Base-by-base conservation (phyloP, 805 yeast genomes). In the Starmerella stigmatis region DNA sequence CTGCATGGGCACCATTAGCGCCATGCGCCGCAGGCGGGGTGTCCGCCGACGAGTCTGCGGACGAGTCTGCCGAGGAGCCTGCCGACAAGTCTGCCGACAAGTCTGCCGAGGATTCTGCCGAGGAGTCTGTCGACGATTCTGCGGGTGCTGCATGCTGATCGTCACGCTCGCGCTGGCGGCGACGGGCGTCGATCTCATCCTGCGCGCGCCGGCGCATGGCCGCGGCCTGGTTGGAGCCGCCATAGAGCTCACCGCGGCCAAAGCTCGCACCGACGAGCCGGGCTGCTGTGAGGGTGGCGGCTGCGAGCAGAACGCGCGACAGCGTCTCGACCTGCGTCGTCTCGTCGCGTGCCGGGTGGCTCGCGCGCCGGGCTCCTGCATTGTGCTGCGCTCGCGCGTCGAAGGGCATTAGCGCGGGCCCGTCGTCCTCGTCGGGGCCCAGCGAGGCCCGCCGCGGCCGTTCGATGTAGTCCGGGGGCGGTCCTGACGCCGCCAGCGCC, bases 211-310 rank as follows among this genome's bases (percentile, higher is more conserved):
- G 43, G 6, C 44, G 44, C 44, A 25, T 27, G 3, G 22, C 33
- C 13, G 21, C 39, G n/a, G 25, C 22, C 19, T 41, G 43, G 22
- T 43, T 28, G 20, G 45, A 35, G 19, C 51, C 54, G 5, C 32
- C 35, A 13, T 36, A 41, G 11, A 47, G 36, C 44, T 47, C 47
- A 11, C 54, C 55, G 15, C 44, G 34, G 30, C 27, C 22, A 27
- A 53, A 32, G 9, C 29, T 41, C 21, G 29, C 41, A 22, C 41
- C 44, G 2, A 42, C 52, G 13, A 49, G 43, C 13, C 28, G 46
- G 20, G 35, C 16, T 13, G 50, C 52, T 8, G 52, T 49, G 10
- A 40, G 23, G 12, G 48, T 27, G 3, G 50, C 44, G 12, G 52
- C 50, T 5, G 46, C 35, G 9, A 43, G 44, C 27, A 49, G 41